These are phyloP conservation scores for Pseudocercospora musae DNA, from an alignment of 2,329 filamentous ascomycete genomes.

Conservation along the genomic window DNA sequence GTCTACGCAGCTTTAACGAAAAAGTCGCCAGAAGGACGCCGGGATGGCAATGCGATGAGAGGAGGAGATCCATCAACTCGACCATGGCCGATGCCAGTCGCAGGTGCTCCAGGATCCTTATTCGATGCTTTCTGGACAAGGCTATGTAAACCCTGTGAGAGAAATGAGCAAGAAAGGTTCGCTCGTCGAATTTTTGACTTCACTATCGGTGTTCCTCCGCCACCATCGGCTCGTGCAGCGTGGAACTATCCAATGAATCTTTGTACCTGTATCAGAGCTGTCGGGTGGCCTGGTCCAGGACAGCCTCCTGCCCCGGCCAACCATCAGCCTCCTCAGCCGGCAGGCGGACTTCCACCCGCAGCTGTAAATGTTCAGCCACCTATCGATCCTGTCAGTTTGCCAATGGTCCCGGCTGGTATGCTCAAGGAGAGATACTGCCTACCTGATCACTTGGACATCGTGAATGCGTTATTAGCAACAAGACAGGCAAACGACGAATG, in stretches of 20 bases:
- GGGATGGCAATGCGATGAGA: not conserved
- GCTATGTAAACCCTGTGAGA: not conserved
- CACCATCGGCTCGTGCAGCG: not conserved
- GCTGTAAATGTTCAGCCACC: not conserved
- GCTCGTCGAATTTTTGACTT: not conserved
- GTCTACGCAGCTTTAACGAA: not conserved
- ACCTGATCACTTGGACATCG: not conserved
- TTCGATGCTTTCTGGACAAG: slow-evolving; percentile 1
- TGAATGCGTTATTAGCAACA: not conserved
- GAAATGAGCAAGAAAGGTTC: not conserved
- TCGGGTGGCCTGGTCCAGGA: not conserved
- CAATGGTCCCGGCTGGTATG: not conserved
- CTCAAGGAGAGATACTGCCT: not conserved
- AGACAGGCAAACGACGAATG: not conserved
- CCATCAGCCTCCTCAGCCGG: not conserved
- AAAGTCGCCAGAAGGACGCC: not conserved
- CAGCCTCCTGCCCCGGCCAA: not conserved
- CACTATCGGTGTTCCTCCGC: not conserved
- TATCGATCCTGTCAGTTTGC: not conserved
- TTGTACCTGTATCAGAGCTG: slow-evolving; percentile 1
- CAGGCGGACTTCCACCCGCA: not conserved
- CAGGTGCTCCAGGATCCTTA: not conserved
- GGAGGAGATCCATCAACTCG: not conserved
- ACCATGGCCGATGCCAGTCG: not conserved
- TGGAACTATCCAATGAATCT: not conserved